A percentile compares a stretch with the other conserved stretches of the same genome.
phyloP scores from a whole-genome alignment of 2,329 filamentous ascomycete genomes.

The Huntiella decipiens region DNA sequence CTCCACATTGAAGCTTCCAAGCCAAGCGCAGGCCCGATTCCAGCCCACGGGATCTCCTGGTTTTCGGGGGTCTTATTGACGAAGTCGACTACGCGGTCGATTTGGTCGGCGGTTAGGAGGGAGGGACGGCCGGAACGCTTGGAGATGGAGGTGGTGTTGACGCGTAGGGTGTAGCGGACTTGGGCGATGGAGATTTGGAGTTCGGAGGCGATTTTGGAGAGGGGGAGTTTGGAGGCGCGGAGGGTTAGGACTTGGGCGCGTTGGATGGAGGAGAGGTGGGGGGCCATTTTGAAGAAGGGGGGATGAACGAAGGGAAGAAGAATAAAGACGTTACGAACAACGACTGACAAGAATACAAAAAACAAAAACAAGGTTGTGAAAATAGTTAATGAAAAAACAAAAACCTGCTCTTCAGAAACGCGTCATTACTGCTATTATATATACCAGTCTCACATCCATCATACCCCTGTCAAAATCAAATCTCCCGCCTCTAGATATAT shows the following conservation, averaged over 20 bases:
- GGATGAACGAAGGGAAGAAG: not conserved
- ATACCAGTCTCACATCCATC: no score
- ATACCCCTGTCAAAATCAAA: no score
- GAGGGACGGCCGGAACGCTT: conserved; percentile 9
- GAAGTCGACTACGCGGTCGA: conserved; percentile 10
- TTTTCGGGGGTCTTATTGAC: conserved; percentile 5
- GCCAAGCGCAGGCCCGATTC: conserved; percentile 10
- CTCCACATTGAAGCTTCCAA: conserved; percentile 9
- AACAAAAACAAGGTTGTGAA: no score
- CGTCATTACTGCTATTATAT: no score
- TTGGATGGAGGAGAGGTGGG: conserved; percentile 10
- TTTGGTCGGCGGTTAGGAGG: conserved; percentile 9
- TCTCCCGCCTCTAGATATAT: no score
- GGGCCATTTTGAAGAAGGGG: conserved; percentile 5
- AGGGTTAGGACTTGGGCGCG: conserved; percentile 9
- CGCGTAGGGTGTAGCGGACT: conserved; percentile 10
- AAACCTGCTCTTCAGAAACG: no score
- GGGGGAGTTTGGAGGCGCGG: conserved; percentile 10
- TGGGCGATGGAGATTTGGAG: conserved; percentile 9
- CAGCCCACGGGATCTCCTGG: conserved; percentile 10
- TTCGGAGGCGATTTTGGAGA: conserved; percentile 8
- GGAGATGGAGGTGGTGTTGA: conserved; percentile 7
- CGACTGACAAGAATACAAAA: no score
- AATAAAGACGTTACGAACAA: not conserved
- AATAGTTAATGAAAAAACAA: no score